Percentiles rank a stretch among this genome's conserved stretches.
Evolutionary conservation across 2,329 filamentous ascomycete species (phyloP).

Genomic region (Ascochyta lentis): DNA sequence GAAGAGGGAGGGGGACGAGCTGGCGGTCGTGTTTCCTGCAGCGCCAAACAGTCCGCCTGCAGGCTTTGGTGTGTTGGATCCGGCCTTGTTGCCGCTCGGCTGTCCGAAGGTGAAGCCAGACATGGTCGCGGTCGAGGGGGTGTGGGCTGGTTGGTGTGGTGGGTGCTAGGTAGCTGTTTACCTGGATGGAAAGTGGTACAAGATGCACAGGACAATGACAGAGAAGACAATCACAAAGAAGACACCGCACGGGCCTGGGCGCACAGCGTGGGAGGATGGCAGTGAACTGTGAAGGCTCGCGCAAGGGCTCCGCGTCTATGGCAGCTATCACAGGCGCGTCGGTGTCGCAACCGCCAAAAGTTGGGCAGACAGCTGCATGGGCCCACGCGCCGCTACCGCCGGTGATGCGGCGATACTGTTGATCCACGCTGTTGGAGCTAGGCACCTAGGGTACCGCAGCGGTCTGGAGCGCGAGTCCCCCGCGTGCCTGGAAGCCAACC

Average conservation of each 20-base stretch:
- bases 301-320: constrained; percentile 20
- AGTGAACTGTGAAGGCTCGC: constrained; percentile 18
- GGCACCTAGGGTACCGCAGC: background rate
- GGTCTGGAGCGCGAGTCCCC: constrained; percentile 21
- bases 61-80: constrained; percentile 36
- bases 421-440: constrained; percentile 15
- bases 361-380: constrained; percentile 35
- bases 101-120: constrained; percentile 46
- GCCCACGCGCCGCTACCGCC: constrained; percentile 23
- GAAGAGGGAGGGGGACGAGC: constrained; percentile 35
- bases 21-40: constrained; percentile 30
- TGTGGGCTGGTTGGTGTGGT: constrained; percentile 4
- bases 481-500: constrained; percentile 28
- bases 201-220: constrained; percentile 9
- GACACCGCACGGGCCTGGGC: background rate
- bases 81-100: constrained; percentile 19
- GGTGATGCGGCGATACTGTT: constrained; percentile 28
- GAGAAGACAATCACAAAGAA: background rate
- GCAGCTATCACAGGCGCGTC: constrained; percentile 26
- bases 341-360: constrained; percentile 35
- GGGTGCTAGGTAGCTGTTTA: constrained; percentile 25
- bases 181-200: constrained; percentile 5
- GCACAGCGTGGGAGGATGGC: constrained; percentile 4
- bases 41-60: constrained; percentile 38
- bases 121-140: constrained; percentile 29